These are phyloP conservation scores for Rhizoclosmatium globosum DNA, from an alignment of 192 early-diverging fungal genomes.

Conservation along the genomic window DNA sequence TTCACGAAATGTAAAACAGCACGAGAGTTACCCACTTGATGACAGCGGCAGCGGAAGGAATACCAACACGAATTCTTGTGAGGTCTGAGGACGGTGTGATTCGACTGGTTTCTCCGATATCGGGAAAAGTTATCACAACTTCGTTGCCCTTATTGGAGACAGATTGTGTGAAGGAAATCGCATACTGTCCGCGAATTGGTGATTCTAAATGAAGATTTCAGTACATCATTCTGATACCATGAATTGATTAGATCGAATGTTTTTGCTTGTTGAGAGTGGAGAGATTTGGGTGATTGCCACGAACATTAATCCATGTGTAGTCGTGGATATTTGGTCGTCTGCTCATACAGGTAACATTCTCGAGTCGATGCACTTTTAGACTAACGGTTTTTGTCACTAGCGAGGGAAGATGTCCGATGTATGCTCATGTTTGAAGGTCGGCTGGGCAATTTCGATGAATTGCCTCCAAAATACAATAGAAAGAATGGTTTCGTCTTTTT, in stretches of 20 bases:
- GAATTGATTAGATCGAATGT: constrained; percentile 49
- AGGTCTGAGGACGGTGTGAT: constrained; percentile 60
- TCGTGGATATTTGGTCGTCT: constrained; percentile 58
- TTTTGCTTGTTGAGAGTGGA: constrained; percentile 53
- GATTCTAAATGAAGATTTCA: constrained; percentile 46
- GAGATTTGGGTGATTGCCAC: constrained; percentile 61
- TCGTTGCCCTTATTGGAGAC: constrained; percentile 59
- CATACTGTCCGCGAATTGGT: constrained; percentile 37
- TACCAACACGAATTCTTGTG: constrained; percentile 46
- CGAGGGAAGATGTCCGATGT: constrained; percentile 46
- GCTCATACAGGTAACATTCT: neutral
- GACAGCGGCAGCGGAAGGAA: neutral
- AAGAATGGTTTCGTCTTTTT: constrained; percentile 48
- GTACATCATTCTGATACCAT: constrained; percentile 52
- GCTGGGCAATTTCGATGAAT: constrained; percentile 23
- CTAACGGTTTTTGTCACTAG: neutral
- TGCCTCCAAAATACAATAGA: constrained; percentile 26
- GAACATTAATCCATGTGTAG: constrained; percentile 55
- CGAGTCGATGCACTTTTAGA: neutral
- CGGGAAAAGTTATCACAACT: constrained; percentile 57
- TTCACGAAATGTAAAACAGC: constrained; percentile 19
- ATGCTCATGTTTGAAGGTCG: constrained; percentile 48
- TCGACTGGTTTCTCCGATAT: constrained; percentile 51
- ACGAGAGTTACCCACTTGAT: constrained; percentile 5
- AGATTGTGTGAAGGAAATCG: constrained; percentile 47